Evolutionary conservation across 108 stramenopile genomes (phyloP), one percentile per base, ranked within the genome.

Genomic region (Parietichytrium sp.): DNA sequence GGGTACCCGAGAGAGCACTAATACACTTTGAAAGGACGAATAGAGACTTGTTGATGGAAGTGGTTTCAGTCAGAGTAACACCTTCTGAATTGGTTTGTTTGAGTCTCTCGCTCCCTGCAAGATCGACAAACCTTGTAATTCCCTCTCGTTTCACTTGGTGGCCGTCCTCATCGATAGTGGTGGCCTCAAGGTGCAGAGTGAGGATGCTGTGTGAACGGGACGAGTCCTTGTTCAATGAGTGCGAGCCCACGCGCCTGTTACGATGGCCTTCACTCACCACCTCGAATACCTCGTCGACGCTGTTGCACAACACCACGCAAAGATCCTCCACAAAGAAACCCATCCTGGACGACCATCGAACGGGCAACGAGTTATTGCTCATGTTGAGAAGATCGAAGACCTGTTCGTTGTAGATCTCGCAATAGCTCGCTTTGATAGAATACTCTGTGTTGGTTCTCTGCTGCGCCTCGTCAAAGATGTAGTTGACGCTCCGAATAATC

Each of bases 321-420:
- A 87, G 86, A 3, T 84, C 87, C 23, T 84, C 86, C 3, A 86
- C 87, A 51, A 86, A 87, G 51, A 87, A 87, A 4, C 87, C 87
- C 8, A 81, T 80, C 23, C 80, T 82, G 8, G 36, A 27, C 51
- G 83, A 82, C 78, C 84, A 78, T 0, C 86, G 81, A 45, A 87
- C 86, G 33, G 81, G 72, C 61, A 84, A 29, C 23, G 53, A 18
- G 15, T 47, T 79, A 42, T n/a, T 6, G 7, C 42, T 47, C 30
- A 54, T 50, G 25, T 79, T 83, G 53, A 88, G 77, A 10, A 88
- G 81, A 27, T 86, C 87, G 48, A 38, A 84, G 26, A 88, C 84
- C 13, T 84, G 80, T 83, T 88, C 88, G 79, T 88, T 86, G 80
- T 88, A 88, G 29, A 88, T 81, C 51, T 88, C 88, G 81, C 55